Conservation (phyloP, 2,329 filamentous ascomycete genomes). For the Uncinocarpus reesii region DNA sequence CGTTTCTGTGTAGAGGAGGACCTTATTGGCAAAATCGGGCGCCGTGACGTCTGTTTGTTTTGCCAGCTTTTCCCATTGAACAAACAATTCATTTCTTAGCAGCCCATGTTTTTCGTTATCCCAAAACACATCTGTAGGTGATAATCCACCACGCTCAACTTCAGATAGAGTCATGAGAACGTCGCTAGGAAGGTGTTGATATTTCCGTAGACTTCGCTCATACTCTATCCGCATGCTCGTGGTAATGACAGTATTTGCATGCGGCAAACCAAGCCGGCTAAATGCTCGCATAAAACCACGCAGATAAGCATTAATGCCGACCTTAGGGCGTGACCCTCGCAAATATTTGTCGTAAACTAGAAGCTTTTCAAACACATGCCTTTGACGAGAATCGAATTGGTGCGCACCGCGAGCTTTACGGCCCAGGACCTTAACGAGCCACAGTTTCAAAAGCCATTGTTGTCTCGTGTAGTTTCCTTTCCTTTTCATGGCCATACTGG, state of each 20-base stretch:
- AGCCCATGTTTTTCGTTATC: not conserved
- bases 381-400: not conserved
- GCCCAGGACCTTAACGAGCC: conserved; percentile 10
- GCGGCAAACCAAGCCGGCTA: not conserved
- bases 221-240: conserved; percentile 1
- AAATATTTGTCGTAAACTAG: not conserved
- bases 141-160: not conserved
- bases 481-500: not conserved
- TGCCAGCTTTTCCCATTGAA: conserved; percentile 25
- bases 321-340: not conserved
- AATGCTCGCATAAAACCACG: not conserved
- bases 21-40: conserved; percentile 24
- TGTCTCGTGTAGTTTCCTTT: not conserved
- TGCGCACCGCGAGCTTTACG: not conserved
- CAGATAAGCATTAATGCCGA: not conserved
- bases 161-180: not conserved
- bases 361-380: conserved; percentile 3
- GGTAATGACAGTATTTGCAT: not conserved
- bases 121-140: not conserved
- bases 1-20: conserved; percentile 25
- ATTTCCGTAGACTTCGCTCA: not conserved
- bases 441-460: conserved; percentile 11
- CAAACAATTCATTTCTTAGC: conserved; percentile 12
- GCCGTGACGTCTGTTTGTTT: conserved; percentile 28
- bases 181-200: conserved; percentile 1